Base-by-base conservation (phyloP, 176 grass and related monocot genomes). In the Dactylis glomerata region DNA sequence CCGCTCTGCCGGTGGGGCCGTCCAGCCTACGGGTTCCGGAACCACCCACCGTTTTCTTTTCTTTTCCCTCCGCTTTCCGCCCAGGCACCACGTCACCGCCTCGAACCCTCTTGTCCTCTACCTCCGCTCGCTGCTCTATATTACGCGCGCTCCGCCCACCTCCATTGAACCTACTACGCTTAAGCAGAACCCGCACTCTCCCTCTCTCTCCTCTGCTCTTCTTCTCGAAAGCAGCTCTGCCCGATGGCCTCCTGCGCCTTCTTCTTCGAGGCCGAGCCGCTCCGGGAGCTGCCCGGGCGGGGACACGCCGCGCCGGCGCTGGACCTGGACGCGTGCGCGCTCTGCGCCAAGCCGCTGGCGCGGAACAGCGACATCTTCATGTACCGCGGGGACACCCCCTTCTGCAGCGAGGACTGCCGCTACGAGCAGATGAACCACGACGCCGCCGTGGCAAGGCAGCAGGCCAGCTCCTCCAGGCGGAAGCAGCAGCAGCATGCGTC, bases 331-430 rank as follows among this genome's bases (percentile, higher is more conserved):
- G 90, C 93, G 2, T 94, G 89, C 54, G 83, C 90, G 87, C 89
- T 94, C 36, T 94, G 89, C 87, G 50, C 51, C 76, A 94, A 85
- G 69, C 72, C 77, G 22, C 84, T 94, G 26, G 65, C 44, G 0
- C 40, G 86, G 22, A 65, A 95, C 82, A 79, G 79, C 86, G 89
- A 90, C 82, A 92, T 92, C 79, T 95, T 90, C 87, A 95, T 94
- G 92, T 94, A 94, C 91, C 83, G 55, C 30, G 94, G 94, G 0
- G 94, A 93, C 76, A 93, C 89, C 1, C 94, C 91, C 17, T 93
- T 97, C 89, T 97, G 94, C 85, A 97, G 91, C 85, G 85, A 92
- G 78, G 89, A 93, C 22, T 97, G 94, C 70, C 84, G 92, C 6
- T 15, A 84, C 77, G 86, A 94, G 79, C 92, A 91, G 86, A 94